These are phyloP conservation scores for Sphagnum fallax DNA, from an alignment of 228 moss, liverwort and hornwort species.

Conservation along the genomic window DNA sequence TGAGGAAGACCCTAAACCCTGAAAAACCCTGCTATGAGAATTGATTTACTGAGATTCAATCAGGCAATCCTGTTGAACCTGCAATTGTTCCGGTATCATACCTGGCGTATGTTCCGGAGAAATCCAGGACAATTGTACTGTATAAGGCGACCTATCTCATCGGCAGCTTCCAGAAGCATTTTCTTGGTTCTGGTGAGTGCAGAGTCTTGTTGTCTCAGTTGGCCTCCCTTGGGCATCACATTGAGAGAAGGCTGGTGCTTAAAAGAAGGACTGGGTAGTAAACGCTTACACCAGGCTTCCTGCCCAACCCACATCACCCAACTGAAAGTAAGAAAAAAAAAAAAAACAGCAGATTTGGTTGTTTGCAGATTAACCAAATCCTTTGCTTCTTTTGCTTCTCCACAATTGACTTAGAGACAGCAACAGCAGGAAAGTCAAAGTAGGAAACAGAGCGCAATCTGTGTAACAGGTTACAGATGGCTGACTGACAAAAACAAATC, in stretches of 20 bases:
- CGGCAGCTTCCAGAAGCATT: slow-evolving; percentile 56
- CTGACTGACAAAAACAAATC: background rate
- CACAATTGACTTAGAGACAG: too few species aligned
- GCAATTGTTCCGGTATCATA: slow-evolving; percentile 1
- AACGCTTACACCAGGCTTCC: slow-evolving; percentile 90
- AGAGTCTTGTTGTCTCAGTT: slow-evolving; percentile 42
- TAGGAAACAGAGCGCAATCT: too few species aligned
- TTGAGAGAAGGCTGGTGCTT: slow-evolving; percentile 46
- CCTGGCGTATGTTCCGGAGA: slow-evolving; percentile 72
- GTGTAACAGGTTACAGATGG: background rate
- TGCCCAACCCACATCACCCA: slow-evolving; percentile 10
- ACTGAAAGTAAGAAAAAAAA: background rate
- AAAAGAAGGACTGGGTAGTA: slow-evolving; percentile 43
- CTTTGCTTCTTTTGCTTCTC: too few species aligned
- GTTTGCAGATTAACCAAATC: too few species aligned
- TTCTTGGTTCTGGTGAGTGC: slow-evolving; percentile 60
- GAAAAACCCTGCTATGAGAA: too few species aligned
- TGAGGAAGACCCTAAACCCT: background rate
- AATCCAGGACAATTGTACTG: slow-evolving; percentile 82
- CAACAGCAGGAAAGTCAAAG: background rate
- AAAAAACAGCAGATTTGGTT: background rate
- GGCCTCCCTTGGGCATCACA: slow-evolving; percentile 36
- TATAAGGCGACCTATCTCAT: slow-evolving; percentile 63
- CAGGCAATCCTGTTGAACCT: too few species aligned
- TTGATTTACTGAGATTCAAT: too few species aligned